Base-by-base conservation (phyloP, 2,329 filamentous ascomycete genomes). In the Hypomyces rosellus region DNA sequence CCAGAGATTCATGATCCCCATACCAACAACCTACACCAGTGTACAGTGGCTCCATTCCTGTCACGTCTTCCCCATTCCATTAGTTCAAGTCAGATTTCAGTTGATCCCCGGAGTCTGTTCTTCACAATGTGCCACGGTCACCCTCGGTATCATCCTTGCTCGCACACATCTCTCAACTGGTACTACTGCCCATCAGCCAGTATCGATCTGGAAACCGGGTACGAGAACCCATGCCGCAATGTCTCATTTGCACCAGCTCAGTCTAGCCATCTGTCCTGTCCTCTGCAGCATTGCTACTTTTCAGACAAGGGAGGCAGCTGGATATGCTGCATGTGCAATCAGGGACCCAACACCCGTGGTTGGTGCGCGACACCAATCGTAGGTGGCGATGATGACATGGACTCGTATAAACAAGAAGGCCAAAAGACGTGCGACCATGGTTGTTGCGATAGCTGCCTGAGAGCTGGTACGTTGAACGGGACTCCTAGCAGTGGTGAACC, bases 101-200 rank as follows among this genome's bases (percentile, higher is more conserved):
- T 38, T 38, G 20, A 38, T 7, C 4, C 16, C 36, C 14, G 16
- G n/a, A 15, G 16, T 13, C 16, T 20, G 20, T 20, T 15, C 3
- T 45, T 44, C 61, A 65, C 60, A 20, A 80, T 80, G 77, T 80
- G 77, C 57, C 71, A 76, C 68, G 76, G 75, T 46, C 76, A 78
- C 55, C 77, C 77, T 49, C 72, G 75, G 46, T 66, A 68, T 54
- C 77, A 80, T 56, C 66, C 73, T 13, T 80, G 77, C 60, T 69
- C 70, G 20, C 77, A 80, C 61, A 75, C 73, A n/a, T 79, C 76
- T 43, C 69, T 79, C 55, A 73, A 72, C 54, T 80, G 76, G 75
- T 69, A 76, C 58, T 78, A 79, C 63, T 80, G 77, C 57, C 73
- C 75, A 1, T 63, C 64, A 14, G 65, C 62, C 5, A 25, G 50